These are phyloP conservation scores for Acarospora socialis DNA, from an alignment of 2,329 filamentous ascomycete species.

Conservation along the genomic window DNA sequence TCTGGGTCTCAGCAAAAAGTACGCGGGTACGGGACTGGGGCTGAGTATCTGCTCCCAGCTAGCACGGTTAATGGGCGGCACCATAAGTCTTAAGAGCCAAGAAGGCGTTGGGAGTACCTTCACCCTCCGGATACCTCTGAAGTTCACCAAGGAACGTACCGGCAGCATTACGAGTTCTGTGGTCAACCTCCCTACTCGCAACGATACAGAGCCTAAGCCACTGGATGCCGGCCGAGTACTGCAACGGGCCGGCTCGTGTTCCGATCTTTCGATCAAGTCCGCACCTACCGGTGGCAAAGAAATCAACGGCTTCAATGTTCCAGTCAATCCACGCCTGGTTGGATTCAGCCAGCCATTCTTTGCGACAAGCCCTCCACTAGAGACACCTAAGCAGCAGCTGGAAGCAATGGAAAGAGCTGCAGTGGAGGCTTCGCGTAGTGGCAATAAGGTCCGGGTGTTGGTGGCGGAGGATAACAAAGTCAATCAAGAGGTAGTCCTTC, in stretches of 20 bases:
- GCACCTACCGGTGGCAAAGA: background rate
- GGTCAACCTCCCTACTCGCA: background rate
- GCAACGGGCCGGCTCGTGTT: conserved; percentile 8
- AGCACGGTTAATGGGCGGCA: conserved; percentile 68
- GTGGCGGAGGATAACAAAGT: conserved; percentile 69
- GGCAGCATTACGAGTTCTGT: conserved; percentile 21
- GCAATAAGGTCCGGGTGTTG: conserved; percentile 58
- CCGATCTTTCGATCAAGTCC: conserved; percentile 6
- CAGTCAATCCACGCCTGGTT: conserved; percentile 54
- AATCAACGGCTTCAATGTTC: conserved; percentile 10
- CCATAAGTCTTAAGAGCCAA: conserved; percentile 55
- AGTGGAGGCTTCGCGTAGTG: conserved; percentile 41
- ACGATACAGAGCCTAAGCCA: background rate
- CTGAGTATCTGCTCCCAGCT: conserved; percentile 83
- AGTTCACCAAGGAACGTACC: conserved; percentile 55
- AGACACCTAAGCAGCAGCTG: conserved; percentile 45
- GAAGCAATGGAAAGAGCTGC: conserved; percentile 52
- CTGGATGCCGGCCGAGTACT: background rate
- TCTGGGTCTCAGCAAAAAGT: conserved; percentile 75
- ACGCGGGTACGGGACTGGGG: conserved; percentile 75
- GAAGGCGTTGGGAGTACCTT: conserved; percentile 66
- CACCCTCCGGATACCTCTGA: conserved; percentile 67
- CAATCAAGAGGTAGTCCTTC: conserved; percentile 47
- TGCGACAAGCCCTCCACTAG: conserved; percentile 23
- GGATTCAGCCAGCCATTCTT: conserved; percentile 78